Evolutionary conservation across 805 yeast genomes (phyloP).

Genomic region (Clavispora vitiphila): DNA sequence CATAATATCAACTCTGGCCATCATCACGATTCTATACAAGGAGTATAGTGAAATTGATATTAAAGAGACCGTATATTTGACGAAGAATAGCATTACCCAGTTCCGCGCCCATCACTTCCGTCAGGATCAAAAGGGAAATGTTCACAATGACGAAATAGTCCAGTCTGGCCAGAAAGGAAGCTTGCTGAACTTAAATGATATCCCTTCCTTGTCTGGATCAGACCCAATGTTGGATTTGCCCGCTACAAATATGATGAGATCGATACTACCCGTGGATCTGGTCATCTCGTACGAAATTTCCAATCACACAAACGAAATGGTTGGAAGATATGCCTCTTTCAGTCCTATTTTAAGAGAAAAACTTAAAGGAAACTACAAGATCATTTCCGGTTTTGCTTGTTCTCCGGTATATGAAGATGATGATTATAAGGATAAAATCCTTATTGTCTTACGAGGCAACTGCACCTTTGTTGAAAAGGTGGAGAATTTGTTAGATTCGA

Average conservation of each 20-base stretch:
- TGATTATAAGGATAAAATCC: conserved; percentile 20
- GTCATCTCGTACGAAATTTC: conserved; percentile 26
- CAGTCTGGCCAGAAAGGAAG: background rate
- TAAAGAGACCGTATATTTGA: conserved; percentile 23
- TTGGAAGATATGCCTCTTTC: conserved; percentile 39
- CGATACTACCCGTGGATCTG: conserved; percentile 40
- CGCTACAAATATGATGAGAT: conserved; percentile 25
- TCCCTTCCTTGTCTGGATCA: background rate
- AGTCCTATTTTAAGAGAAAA: conserved; percentile 28
- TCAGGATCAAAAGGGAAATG: background rate
- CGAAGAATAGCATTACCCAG: conserved; percentile 22
- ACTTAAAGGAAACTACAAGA: conserved; percentile 20
- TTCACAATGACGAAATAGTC: background rate
- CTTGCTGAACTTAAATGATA: background rate
- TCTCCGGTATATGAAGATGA: conserved; percentile 7
- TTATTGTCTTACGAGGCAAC: conserved; percentile 37
- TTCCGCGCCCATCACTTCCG: conserved; percentile 14
- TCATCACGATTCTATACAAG: background rate
- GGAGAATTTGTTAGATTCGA: conserved; percentile 32
- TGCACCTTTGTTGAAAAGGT: conserved; percentile 55
- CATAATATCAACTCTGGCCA: background rate
- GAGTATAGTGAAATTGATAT: conserved; percentile 11
- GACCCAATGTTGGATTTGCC: conserved; percentile 5
- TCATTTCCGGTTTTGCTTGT: conserved; percentile 30
- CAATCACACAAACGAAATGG: conserved; percentile 15